phyloP scores from a whole-genome alignment of 2,329 filamentous ascomycete species.

The Pestalotiopsis sp. region DNA sequence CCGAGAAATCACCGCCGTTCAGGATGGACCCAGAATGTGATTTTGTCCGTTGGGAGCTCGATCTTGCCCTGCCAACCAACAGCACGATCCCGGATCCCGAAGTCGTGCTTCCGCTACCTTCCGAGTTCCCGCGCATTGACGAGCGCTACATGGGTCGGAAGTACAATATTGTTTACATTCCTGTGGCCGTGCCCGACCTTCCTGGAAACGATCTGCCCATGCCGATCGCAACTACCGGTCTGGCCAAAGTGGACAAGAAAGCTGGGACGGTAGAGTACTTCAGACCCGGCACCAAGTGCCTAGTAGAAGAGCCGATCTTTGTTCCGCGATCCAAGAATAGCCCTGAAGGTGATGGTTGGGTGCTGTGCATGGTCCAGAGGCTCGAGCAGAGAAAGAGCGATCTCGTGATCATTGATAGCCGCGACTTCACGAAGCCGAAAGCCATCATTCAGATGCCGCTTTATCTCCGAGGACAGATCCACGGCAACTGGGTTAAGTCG shows the following conservation, averaged over 20 bases:
- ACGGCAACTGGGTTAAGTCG: not conserved
- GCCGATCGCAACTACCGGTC: not conserved
- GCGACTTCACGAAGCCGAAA: not conserved
- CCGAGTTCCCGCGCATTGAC: not conserved
- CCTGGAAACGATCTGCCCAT: not conserved
- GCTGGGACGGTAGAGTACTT: not conserved
- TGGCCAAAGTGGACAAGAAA: not conserved
- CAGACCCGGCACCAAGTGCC: not conserved
- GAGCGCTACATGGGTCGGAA: not conserved
- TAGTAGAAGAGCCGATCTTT: not conserved
- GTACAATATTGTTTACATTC: not conserved
- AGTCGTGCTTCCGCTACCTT: not conserved
- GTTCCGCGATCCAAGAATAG: not conserved
- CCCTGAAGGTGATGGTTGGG: not conserved
- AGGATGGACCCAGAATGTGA: not conserved
- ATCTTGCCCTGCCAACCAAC: not conserved
- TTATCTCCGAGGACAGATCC: not conserved
- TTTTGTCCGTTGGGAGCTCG: constrained; percentile 1
- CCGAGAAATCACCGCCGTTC: not conserved
- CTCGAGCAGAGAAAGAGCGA: not conserved
- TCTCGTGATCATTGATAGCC: not conserved
- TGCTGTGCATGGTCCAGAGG: not conserved
- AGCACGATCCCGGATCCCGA: not conserved
- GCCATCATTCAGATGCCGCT: not conserved
- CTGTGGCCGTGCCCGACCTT: not conserved